A percentile compares a stretch with the other conserved stretches of the same genome.
Conservation (phyloP, 2,329 filamentous ascomycete species). For the Trichoderma harzianum region DNA sequence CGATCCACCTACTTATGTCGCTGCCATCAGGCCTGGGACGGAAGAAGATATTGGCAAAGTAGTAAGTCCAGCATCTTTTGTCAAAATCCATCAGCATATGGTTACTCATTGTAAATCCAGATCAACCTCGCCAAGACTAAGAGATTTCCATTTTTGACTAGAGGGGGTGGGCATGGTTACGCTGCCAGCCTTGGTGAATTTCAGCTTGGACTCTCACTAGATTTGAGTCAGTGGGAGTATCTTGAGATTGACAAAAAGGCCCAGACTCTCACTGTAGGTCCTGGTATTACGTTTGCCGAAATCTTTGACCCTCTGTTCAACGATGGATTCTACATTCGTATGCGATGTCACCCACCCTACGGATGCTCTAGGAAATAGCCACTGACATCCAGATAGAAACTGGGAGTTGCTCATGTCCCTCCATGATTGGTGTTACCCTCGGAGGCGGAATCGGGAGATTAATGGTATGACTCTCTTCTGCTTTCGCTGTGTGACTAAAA, state of each 20-base stretch:
- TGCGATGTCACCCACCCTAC: background rate
- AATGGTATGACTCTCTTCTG: background rate
- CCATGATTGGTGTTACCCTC: constrained; percentile 4
- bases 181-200: background rate
- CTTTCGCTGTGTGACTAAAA: background rate
- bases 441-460: background rate
- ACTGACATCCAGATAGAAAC: background rate
- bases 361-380: no score
- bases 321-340: constrained; percentile 7
- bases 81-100: no score
- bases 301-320: constrained; percentile 2
- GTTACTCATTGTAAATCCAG: background rate
- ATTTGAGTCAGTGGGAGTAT: background rate
- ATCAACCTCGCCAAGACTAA: background rate
- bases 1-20: background rate
- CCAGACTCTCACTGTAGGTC: constrained; percentile 2
- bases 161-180: constrained; percentile 1
- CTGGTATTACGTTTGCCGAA: constrained; percentile 4
- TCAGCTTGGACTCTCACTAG: background rate
- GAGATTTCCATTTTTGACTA: background rate
- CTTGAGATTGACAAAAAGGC: background rate
- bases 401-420: constrained; percentile 7
- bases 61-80: background rate
- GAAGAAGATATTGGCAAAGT: background rate
- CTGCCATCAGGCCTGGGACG: background rate